A percentile compares a stretch with the other conserved stretches of the same genome.
Evolutionary conservation across 2,329 filamentous ascomycete genomes (phyloP).

Genomic region (Botrytis cinerea): DNA sequence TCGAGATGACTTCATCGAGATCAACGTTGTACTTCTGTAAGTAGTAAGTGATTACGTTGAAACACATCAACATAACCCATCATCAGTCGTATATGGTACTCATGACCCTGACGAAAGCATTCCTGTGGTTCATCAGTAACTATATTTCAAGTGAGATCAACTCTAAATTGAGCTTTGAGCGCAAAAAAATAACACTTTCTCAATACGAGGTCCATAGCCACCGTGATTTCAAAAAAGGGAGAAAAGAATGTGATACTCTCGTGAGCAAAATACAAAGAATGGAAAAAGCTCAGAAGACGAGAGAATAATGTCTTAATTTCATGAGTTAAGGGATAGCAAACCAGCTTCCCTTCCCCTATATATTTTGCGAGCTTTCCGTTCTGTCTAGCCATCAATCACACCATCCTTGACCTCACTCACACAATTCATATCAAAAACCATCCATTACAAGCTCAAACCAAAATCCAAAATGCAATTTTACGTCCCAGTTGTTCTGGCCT

Average conservation of each 20-base stretch:
- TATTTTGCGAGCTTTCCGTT: neutral
- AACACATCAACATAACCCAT: neutral
- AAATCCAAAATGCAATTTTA: constrained; percentile 2
- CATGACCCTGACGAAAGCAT: neutral
- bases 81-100: neutral
- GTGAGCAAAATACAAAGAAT: neutral
- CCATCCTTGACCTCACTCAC: neutral
- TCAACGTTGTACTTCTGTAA: neutral
- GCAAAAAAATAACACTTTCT: neutral
- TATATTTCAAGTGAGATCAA: neutral
- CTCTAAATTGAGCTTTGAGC: no score
- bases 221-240: neutral
- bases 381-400: neutral
- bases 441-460: neutral
- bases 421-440: neutral
- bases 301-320: neutral
- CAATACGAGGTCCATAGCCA: neutral
- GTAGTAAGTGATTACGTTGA: neutral
- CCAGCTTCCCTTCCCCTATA: neutral
- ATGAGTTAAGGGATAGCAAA: neutral
- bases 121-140: neutral
- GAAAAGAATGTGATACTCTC: neutral
- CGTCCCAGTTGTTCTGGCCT: neutral
- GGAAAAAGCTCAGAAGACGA: neutral
- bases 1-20: neutral